phyloP scores from a whole-genome alignment of 1,284 basidiomycete genomes.

The Coniferiporia weirii region DNA sequence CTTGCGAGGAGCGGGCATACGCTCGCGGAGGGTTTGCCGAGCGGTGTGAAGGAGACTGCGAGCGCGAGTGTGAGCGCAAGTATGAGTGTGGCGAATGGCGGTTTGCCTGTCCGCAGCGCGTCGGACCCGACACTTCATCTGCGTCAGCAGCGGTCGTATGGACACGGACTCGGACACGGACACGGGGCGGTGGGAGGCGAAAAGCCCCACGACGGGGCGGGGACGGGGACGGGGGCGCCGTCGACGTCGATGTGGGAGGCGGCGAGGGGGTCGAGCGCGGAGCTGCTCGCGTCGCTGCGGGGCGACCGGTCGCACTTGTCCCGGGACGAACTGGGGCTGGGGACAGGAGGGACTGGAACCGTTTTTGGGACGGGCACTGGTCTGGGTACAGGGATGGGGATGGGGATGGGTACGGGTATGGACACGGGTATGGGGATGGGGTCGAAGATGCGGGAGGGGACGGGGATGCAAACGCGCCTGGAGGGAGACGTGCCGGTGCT shows the following conservation, averaged over 20 bases:
- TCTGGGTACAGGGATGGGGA: too few species aligned
- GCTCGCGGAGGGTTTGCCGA: conserved; percentile 10
- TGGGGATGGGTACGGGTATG: too few species aligned
- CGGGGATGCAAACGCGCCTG: conserved; percentile 17
- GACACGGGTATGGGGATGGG: conserved; percentile 23
- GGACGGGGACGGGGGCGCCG: conserved; percentile 18
- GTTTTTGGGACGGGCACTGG: too few species aligned
- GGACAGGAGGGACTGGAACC: too few species aligned
- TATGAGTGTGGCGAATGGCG: too few species aligned
- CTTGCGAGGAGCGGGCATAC: conserved; percentile 39
- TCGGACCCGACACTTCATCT: neutral
- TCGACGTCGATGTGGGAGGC: conserved; percentile 32
- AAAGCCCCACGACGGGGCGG: conserved; percentile 22
- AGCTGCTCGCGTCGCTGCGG: conserved; percentile 11
- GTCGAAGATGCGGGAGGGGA: conserved; percentile 18
- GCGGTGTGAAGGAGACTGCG: conserved; percentile 16
- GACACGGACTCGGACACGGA: neutral
- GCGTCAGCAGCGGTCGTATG: too few species aligned
- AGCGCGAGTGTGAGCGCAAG: neutral
- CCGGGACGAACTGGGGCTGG: too few species aligned
- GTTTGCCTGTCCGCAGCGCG: neutral
- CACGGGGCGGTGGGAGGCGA: neutral
- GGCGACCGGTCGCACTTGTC: conserved; percentile 10
- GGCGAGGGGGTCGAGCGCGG: conserved; percentile 14
- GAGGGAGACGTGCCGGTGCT: conserved; percentile 18